Evolutionary conservation across 176 grass and related monocot genomes (phyloP).

Genomic region (Zizania latifolia): DNA sequence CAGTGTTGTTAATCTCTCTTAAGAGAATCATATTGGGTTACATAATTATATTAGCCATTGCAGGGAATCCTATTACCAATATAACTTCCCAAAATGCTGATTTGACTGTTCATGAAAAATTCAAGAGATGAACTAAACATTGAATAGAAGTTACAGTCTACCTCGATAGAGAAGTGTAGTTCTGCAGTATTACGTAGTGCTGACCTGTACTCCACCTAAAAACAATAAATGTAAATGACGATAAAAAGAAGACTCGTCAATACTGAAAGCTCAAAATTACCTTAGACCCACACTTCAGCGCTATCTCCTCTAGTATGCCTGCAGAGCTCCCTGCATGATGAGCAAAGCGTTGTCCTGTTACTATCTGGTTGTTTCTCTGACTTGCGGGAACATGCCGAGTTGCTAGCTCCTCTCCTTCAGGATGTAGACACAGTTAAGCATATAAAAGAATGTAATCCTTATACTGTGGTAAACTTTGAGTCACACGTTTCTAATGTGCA

Average conservation of each 20-base stretch:
- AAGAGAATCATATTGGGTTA: neutral
- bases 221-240: conserved; percentile 26
- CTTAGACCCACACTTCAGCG: conserved; percentile 83
- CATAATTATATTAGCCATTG: neutral
- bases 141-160: conserved; percentile 27
- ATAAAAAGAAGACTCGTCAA: conserved; percentile 1
- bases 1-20: neutral
- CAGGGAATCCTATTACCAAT: neutral
- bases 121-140: neutral
- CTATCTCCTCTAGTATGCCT: conserved; percentile 68
- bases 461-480: neutral
- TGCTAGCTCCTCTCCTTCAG: conserved; percentile 43
- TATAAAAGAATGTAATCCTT: neutral
- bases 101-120: neutral
- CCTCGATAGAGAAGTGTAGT: conserved; percentile 79
- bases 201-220: conserved; percentile 80
- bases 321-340: conserved; percentile 35
- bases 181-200: conserved; percentile 63
- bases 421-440: conserved; percentile 20
- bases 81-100: neutral
- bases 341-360: conserved; percentile 25
- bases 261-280: conserved; percentile 31
- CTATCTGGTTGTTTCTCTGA: conserved; percentile 40
- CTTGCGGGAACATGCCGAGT: conserved; percentile 24
- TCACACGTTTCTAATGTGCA: neutral